Evolutionary conservation across 331 rosid genomes (phyloP), one percentile per base, ranked within the genome.

Genomic region (Rhamnella rubrinervis): DNA sequence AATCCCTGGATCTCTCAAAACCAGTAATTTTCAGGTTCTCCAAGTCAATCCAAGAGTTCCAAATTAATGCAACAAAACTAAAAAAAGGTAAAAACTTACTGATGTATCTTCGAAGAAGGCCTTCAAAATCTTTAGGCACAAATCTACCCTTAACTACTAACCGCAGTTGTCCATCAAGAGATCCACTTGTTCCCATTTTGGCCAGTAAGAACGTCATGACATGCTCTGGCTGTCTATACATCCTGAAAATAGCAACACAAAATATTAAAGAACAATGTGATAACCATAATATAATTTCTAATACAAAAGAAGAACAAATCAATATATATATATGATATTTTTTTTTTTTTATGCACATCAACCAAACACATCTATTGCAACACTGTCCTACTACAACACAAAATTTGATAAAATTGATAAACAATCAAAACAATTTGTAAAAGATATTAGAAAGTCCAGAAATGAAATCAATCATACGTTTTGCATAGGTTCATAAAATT

Each of bases 131-230:
- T 80, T 90, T 93, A 4, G 97, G 96, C 2, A 96, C 93, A 76
- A 90, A 93, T 81, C 98, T 85, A 69, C 98, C 98, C 82, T 90
- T 93, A 16, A 93, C 96, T 16, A 93, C 96, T 75, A 93, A 84
- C 63, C 96, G 84, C 68, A 88, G 93, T 44, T 93, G 98, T 55
- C 93, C 96, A 71, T 93, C 98, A 59, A 93, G 96, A 9, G 98
- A 90, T 13, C 97, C 98, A 72, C 90, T 93, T 11, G 98, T 93
- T 68, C 98, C 98, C 81, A 88, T 71, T 62, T 90, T 96, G 7
- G 96, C 89, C 74, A 90, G 86, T 84, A 93, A 82, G 84, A 93
- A 93, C 41, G 93, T 86, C 93, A 86, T 87, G 61, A 93, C 90
- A 66, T 92, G 96, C 65, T 92, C 97, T 15, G 97, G 95, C 80